phyloP scores from a whole-genome alignment of 139 green algal genomes.

The Edaphochlamys debaryana region DNA sequence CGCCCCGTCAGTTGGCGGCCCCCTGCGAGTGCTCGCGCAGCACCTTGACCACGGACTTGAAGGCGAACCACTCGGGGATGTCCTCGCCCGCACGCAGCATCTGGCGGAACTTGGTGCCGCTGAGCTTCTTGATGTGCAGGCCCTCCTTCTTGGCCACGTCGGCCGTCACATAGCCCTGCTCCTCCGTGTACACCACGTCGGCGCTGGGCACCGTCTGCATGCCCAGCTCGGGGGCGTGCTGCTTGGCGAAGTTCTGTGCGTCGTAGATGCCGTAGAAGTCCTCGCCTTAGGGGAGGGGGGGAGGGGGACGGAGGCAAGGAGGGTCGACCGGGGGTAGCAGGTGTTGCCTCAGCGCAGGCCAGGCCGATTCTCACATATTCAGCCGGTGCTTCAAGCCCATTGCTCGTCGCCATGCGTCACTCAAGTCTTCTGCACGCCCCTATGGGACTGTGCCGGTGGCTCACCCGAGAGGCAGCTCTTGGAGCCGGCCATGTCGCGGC shows the following conservation, averaged over 20 bases:
- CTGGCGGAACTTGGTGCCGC: constrained; percentile 93
- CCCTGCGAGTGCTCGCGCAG: constrained; percentile 69
- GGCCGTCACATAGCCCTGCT: constrained; percentile 86
- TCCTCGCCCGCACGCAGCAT: constrained; percentile 91
- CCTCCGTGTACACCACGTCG: constrained; percentile 87
- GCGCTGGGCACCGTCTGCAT: constrained; percentile 87
- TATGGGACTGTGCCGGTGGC: too few species aligned
- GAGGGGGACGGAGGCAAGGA: neutral
- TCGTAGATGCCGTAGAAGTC: constrained; percentile 95
- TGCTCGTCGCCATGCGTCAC: too few species aligned
- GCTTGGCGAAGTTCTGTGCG: constrained; percentile 78
- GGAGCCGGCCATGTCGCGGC: constrained; percentile 93
- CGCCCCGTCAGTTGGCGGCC: too few species aligned
- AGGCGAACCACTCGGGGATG: constrained; percentile 98
- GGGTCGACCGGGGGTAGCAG: neutral
- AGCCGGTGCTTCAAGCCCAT: too few species aligned
- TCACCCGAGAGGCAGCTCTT: constrained; percentile 84
- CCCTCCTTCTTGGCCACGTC: constrained; percentile 79
- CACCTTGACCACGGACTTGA: constrained; percentile 85
- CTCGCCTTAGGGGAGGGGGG: constrained; percentile 47
- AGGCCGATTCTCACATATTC: too few species aligned
- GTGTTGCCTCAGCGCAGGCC: too few species aligned
- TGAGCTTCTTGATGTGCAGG: constrained; percentile 87
- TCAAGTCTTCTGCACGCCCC: too few species aligned
- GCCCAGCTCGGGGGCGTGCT: constrained; percentile 78